Conservation (phyloP, 2,329 filamentous ascomycete species). For the Fusarium torulosum region DNA sequence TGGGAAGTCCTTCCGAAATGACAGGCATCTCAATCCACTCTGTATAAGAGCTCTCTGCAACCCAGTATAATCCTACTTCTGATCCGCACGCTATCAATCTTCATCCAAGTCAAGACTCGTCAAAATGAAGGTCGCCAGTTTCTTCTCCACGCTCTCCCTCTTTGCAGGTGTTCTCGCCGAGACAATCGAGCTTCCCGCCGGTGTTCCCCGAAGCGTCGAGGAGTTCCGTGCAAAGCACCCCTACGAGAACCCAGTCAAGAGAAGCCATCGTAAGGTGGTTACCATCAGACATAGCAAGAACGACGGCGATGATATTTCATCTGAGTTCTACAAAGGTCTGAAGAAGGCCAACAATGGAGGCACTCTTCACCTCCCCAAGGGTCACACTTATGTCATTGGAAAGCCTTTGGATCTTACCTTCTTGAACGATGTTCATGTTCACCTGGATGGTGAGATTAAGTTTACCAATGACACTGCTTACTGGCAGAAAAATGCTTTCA, state of each 20-base stretch:
- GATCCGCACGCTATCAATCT: slow-evolving; percentile 1
- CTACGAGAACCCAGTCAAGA: slow-evolving; percentile 12
- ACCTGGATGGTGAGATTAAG: slow-evolving; percentile 68
- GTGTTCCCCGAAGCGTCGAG: slow-evolving; percentile 43
- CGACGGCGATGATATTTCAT: slow-evolving; percentile 68
- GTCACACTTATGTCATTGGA: slow-evolving; percentile 68
- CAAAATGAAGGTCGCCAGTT: slow-evolving; percentile 42
- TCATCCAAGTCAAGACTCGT: background rate
- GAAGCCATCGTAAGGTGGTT: slow-evolving; percentile 26
- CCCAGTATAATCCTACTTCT: background rate
- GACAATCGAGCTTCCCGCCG: slow-evolving; percentile 42
- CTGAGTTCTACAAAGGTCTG: slow-evolving; percentile 66
- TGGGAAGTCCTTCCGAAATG: slow-evolving; percentile 20
- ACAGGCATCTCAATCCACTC: background rate
- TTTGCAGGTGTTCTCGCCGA: slow-evolving; percentile 36
- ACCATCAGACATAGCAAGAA: slow-evolving; percentile 56
- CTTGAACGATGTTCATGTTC: slow-evolving; percentile 68
- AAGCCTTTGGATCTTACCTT: slow-evolving; percentile 70
- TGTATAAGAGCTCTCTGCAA: slow-evolving; percentile 20
- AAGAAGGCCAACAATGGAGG: slow-evolving; percentile 70
- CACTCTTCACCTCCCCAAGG: slow-evolving; percentile 65
- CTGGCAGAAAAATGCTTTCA: slow-evolving; percentile 58
- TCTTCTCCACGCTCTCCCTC: slow-evolving; percentile 38
- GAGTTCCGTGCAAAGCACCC: slow-evolving; percentile 39
- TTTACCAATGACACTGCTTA: slow-evolving; percentile 60